Conservation (phyloP, 768 basidiomycete genomes). For the Lactifluus echinatus region DNA sequence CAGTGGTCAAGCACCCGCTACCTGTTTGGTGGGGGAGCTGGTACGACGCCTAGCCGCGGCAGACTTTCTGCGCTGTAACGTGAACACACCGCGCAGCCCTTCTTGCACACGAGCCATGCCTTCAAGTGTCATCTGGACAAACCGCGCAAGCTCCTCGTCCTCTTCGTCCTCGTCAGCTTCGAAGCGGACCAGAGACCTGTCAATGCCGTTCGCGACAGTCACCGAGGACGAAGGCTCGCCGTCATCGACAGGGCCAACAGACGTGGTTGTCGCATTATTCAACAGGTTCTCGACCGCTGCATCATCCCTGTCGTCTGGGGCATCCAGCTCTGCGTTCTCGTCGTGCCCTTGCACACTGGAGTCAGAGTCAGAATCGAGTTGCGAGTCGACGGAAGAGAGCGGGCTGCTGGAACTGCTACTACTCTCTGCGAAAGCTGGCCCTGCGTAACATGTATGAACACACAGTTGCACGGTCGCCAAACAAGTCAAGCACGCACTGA, state of each 20-base stretch:
- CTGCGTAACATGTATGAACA: not conserved
- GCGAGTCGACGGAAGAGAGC: constrained; percentile 5
- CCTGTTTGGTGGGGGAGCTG: not conserved
- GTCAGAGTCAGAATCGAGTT: not conserved
- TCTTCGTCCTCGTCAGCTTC: constrained; percentile 8
- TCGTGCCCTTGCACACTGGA: not conserved
- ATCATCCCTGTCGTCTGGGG: constrained; percentile 10
- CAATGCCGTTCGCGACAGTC: not conserved
- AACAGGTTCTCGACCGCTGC: constrained; percentile 17
- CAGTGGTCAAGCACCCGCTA: constrained; percentile 4
- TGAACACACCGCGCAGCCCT: constrained; percentile 15
- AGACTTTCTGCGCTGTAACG: constrained; percentile 5
- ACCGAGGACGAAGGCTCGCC: constrained; percentile 9
- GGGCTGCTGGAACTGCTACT: constrained; percentile 6
- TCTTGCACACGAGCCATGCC: constrained; percentile 17
- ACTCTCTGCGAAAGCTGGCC: not conserved
- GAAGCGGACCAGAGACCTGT: not conserved
- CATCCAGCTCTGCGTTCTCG: not conserved
- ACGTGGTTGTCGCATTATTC: not conserved
- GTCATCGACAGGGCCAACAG: not conserved
- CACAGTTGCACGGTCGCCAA: not conserved
- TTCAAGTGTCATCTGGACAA: constrained; percentile 15
- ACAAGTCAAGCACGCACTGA: not conserved
- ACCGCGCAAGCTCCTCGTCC: constrained; percentile 9
- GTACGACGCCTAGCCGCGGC: not conserved